These are phyloP conservation scores for Colletotrichum coccodes DNA, from an alignment of 2,329 filamentous ascomycete genomes.

Conservation along the genomic window DNA sequence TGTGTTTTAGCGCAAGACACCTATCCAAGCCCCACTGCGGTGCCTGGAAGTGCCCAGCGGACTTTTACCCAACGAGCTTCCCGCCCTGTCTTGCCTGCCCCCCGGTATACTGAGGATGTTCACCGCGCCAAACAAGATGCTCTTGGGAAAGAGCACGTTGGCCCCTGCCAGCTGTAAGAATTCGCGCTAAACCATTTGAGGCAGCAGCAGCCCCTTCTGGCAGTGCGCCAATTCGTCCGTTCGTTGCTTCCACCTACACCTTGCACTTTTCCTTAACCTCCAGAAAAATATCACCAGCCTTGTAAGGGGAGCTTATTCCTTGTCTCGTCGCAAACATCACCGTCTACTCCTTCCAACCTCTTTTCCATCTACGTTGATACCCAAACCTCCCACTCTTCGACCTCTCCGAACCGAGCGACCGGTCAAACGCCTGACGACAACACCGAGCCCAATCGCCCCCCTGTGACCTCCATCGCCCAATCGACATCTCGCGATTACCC, in stretches of 20 bases:
- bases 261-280: constrained; percentile 34
- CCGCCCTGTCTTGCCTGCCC: neutral
- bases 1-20: constrained; percentile 19
- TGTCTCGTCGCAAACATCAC: constrained; percentile 34
- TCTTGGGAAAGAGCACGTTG: constrained; percentile 22
- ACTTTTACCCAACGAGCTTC: neutral
- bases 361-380: constrained; percentile 35
- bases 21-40: constrained; percentile 23
- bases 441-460: constrained; percentile 25
- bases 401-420: constrained; percentile 24
- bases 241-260: constrained; percentile 32
- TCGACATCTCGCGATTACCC: constrained; percentile 29
- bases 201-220: constrained; percentile 27
- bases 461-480: constrained; percentile 19
- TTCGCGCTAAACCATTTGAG: constrained; percentile 24
- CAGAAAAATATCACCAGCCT: constrained; percentile 37
- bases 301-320: constrained; percentile 33
- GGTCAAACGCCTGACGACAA: constrained; percentile 21
- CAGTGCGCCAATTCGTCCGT: constrained; percentile 35
- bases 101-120: neutral
- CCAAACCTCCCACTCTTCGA: constrained; percentile 18
- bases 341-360: constrained; percentile 28
- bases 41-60: constrained; percentile 14
- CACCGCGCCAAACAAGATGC: constrained; percentile 5
- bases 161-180: constrained; percentile 22